These are phyloP conservation scores for Ascochyta lentis DNA, from an alignment of 2,329 filamentous ascomycete species.

Conservation along the genomic window DNA sequence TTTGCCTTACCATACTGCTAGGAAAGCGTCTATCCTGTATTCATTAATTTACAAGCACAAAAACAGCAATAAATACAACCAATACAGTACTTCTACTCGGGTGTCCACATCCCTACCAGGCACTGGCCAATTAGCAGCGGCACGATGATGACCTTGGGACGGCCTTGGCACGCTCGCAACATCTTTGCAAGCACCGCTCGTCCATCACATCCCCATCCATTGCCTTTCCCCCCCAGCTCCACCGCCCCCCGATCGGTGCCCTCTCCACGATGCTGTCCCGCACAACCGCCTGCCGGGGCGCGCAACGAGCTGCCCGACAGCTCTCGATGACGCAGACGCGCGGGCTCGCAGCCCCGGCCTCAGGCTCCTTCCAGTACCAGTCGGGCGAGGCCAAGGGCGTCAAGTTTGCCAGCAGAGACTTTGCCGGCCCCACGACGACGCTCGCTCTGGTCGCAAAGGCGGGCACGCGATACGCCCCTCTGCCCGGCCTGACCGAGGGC, in stretches of 20 bases:
- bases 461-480: conserved; percentile 88
- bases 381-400: conserved; percentile 83
- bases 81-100: too few relatives aligned
- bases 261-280: conserved; percentile 68
- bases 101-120: too few relatives aligned
- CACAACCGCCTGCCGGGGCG: conserved; percentile 68
- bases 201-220: conserved; percentile 46
- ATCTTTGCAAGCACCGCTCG: conserved; percentile 6
- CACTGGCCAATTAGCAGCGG: conserved; percentile 10
- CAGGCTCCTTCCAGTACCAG: conserved; percentile 84
- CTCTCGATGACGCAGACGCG: conserved; percentile 63
- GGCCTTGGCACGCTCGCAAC: conserved; percentile 14
- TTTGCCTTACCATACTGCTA: too few relatives aligned
- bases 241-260: conserved; percentile 45
- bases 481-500: conserved; percentile 87
- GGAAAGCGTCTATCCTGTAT: too few relatives aligned
- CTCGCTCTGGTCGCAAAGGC: conserved; percentile 92
- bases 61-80: too few relatives aligned
- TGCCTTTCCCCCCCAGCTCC: conserved; percentile 60
- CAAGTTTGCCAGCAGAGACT: conserved; percentile 91
- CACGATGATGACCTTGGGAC: conserved; percentile 3
- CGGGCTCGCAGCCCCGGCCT: conserved; percentile 71
- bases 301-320: conserved; percentile 66
- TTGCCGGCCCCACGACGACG: conserved; percentile 86
- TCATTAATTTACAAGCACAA: too few relatives aligned